phyloP scores from a whole-genome alignment of 2,329 filamentous ascomycete species.

The Fusarium equiseti region DNA sequence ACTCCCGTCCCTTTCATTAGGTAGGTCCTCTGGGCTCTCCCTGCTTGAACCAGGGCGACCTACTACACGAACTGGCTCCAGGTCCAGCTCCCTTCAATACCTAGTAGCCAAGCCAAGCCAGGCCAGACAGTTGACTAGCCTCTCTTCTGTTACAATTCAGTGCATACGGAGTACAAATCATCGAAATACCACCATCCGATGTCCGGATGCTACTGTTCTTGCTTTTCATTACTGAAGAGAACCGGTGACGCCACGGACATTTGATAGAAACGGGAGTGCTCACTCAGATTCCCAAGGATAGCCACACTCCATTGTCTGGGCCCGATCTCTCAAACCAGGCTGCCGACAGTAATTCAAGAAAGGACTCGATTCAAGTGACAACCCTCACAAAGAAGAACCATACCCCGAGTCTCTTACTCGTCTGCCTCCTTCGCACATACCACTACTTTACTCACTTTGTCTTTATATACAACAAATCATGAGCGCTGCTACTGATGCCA shows the following conservation, averaged over 20 bases:
- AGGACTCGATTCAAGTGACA: background rate
- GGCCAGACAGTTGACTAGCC: background rate
- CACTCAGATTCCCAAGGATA: background rate
- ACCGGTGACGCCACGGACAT: conserved; percentile 15
- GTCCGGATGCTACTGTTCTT: conserved; percentile 13
- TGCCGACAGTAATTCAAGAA: background rate
- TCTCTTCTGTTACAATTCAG: background rate
- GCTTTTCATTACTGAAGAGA: conserved; percentile 25
- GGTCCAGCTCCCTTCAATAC: conserved; percentile 20
- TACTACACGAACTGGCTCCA: background rate
- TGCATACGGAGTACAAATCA: background rate
- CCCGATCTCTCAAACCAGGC: background rate
- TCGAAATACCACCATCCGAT: conserved; percentile 6
- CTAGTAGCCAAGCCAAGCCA: background rate
- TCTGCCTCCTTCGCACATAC: conserved; percentile 10
- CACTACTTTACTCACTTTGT: background rate
- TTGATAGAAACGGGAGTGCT: conserved; percentile 12
- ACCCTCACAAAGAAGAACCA: background rate
- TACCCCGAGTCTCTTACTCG: background rate
- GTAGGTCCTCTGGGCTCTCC: background rate
- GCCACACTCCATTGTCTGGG: conserved; percentile 1
- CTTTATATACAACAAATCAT: conserved; percentile 9
- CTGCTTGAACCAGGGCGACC: background rate
- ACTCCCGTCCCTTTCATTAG: too few species aligned
- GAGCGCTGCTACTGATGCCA: conserved; percentile 3